Evolutionary conservation across 1,139 yeast species (phyloP), one percentile per base, ranked within the genome.

Genomic region (Oligophagozyma castellii): DNA sequence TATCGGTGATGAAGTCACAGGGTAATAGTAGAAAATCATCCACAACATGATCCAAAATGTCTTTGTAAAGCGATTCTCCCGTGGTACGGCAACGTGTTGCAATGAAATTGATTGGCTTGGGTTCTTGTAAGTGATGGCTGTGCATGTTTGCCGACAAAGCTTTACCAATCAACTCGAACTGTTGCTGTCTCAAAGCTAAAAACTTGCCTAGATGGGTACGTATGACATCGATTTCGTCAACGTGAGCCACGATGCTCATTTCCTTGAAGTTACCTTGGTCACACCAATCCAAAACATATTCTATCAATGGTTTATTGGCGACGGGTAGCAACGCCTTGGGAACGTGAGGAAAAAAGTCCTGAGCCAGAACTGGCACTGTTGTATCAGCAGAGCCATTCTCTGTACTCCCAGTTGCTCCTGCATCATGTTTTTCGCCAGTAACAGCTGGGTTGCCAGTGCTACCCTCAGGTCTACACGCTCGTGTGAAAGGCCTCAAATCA

Each of bases 251-350:
- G 11, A 71, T 62, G 23, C 77, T 63, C 12, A 76, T 63, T 32
- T 66, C 69, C 23, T 70, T 67, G 50, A 81, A 79, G 36, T 77
- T 76, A 2, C 93, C 96, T 48, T 67, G 65, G 45, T 76, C 83
- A 61, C 96, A 84, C 96, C 96, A 92, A 41, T 79, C 86, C 26
- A 92, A 62, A 3, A 80, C 93, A 48, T 83, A 79, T 42, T 76
- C 76, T 27, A 92, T 61, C 80, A 89, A 74, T n/a, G 95, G 93
- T 44, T 68, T 67, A 52, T 86, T 86, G 11, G 92, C 96, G 24
- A 92, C 65, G 2, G 98, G 96, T 29, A 92, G 56, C 32, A 86
- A 59, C 0, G 95, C 92, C 58, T 89, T 89, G 4, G 93, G 71
- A 7, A 68, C 50, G 12, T 31, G 27, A 4, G 36, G 10, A 7